Conservation (phyloP, 2,329 filamentous ascomycete species). For the Talaromyces sp. region DNA sequence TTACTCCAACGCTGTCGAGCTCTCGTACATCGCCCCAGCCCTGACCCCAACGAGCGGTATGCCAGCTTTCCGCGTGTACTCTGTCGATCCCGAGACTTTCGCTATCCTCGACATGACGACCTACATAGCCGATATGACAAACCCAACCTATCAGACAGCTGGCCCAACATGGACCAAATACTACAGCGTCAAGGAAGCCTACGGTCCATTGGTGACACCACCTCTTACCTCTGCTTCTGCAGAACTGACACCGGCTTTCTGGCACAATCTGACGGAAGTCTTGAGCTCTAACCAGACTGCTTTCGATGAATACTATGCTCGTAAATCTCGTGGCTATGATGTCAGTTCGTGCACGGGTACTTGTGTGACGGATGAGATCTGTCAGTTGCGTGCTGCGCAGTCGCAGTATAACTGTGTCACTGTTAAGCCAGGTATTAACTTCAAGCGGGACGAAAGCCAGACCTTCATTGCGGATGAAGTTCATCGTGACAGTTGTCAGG, state of each 20-base stretch:
- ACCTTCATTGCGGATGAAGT: background rate
- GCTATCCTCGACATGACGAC: slow-evolving; percentile 52
- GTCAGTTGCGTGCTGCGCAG: slow-evolving; percentile 49
- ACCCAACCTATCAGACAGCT: slow-evolving; percentile 44
- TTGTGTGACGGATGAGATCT: slow-evolving; percentile 48
- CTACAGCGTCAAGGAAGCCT: slow-evolving; percentile 55
- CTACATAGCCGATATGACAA: slow-evolving; percentile 53
- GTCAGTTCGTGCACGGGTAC: slow-evolving; percentile 38
- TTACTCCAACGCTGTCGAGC: slow-evolving; percentile 44
- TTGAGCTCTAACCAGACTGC: slow-evolving; percentile 43
- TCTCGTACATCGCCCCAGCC: slow-evolving; percentile 55
- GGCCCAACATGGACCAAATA: slow-evolving; percentile 51
- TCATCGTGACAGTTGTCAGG: background rate
- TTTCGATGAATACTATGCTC: slow-evolving; percentile 47
- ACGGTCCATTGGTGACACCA: slow-evolving; percentile 45
- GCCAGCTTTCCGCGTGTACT: slow-evolving; percentile 57
- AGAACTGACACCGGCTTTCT: slow-evolving; percentile 55
- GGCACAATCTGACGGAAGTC: slow-evolving; percentile 53
- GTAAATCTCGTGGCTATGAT: slow-evolving; percentile 48
- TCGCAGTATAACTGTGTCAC: slow-evolving; percentile 52
- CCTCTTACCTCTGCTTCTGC: slow-evolving; percentile 35
- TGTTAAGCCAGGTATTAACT: slow-evolving; percentile 36
- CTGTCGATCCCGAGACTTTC: slow-evolving; percentile 56
- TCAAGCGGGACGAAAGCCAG: slow-evolving; percentile 19
- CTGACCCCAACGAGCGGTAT: slow-evolving; percentile 55